Evolutionary conservation across 1,284 basidiomycete species (phyloP), one percentile per base, ranked within the genome.

Genomic region (Schizopora paradoxa): DNA sequence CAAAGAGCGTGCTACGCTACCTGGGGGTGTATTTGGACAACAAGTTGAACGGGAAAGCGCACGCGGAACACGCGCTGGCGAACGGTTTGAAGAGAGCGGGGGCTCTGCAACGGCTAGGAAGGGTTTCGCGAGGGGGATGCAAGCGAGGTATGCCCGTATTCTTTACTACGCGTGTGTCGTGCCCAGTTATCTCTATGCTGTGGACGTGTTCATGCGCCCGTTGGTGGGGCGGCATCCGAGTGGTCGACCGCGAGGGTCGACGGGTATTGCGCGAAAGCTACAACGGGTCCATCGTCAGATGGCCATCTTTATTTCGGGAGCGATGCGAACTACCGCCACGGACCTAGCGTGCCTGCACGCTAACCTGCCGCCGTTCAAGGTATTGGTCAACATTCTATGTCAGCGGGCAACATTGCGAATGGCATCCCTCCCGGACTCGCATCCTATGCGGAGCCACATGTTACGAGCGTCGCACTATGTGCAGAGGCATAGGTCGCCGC

Each of bases 291-390:
- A 53, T 23, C 2, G 42, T 25, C 3, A 32, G 3, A 54, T 54
- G 4, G 29, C 47, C 14, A 31, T 45, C 4, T 29, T 52, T 13
- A 56, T 55, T 21, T 54, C 52, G 1, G 55, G 54, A 10, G 55
- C 42, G 1, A 42, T 56, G 32, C 43, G 44, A 1, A 52, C 55
- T 0, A 51, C 52, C 2, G 25, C 54, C 2, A 43, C 45, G 1
- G 54, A 57, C 28, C 35, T 39, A 11, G 35, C 50, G 11, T 29
- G 47, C 13, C 49, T 28, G 28, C 50, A 52, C 13, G 52, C 54
- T 1, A 22, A 48, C 41, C 29, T 57, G 6, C 39, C 42, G 4
- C 52, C 54, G n/a, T 42, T 41, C 1, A 26, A 37, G 19, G 28
- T 54, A 8, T 25, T 21, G 4, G 51, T 55, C 23, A n/a, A n/a